phyloP scores from a whole-genome alignment of 169 alveolate genomes.

The Plasmodium vivax region DNA sequence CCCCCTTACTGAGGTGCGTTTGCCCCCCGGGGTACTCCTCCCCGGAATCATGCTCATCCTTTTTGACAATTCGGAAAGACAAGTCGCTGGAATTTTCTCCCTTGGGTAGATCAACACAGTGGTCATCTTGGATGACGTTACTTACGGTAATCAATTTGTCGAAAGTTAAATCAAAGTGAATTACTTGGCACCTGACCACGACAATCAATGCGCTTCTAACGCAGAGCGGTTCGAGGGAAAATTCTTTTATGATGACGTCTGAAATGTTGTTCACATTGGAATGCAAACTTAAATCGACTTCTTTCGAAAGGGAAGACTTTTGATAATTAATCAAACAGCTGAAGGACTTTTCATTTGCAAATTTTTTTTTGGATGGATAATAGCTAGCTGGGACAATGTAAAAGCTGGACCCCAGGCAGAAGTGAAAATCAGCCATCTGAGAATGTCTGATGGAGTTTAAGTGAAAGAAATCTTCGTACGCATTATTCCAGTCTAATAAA shows the following conservation, averaged over 20 bases:
- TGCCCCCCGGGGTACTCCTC: neutral
- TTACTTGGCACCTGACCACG: conserved; percentile 53
- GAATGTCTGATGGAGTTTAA: conserved; percentile 78
- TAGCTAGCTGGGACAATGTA: conserved; percentile 89
- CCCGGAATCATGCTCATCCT: neutral
- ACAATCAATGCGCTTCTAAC: conserved; percentile 27
- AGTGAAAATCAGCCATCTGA: conserved; percentile 84
- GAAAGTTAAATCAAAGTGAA: conserved; percentile 10
- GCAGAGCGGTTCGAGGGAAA: conserved; percentile 50
- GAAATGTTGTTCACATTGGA: conserved; percentile 80
- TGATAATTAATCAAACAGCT: conserved; percentile 86
- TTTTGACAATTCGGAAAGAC: neutral
- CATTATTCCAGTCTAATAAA: conserved; percentile 88
- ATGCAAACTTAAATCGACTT: conserved; percentile 82
- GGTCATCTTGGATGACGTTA: neutral
- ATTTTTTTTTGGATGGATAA: conserved; percentile 84
- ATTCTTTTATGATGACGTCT: conserved; percentile 55
- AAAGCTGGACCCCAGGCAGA: conserved; percentile 86
- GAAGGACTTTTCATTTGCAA: conserved; percentile 77
- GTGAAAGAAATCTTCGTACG: conserved; percentile 85
- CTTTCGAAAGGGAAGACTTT: conserved; percentile 82
- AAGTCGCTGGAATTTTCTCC: neutral
- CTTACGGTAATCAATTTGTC: conserved; percentile 14
- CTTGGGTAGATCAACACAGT: neutral
- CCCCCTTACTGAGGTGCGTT: neutral